Evolutionary conservation across 768 basidiomycete genomes (phyloP), one percentile per base, ranked within the genome.

Genomic region (Clavulina sp.): DNA sequence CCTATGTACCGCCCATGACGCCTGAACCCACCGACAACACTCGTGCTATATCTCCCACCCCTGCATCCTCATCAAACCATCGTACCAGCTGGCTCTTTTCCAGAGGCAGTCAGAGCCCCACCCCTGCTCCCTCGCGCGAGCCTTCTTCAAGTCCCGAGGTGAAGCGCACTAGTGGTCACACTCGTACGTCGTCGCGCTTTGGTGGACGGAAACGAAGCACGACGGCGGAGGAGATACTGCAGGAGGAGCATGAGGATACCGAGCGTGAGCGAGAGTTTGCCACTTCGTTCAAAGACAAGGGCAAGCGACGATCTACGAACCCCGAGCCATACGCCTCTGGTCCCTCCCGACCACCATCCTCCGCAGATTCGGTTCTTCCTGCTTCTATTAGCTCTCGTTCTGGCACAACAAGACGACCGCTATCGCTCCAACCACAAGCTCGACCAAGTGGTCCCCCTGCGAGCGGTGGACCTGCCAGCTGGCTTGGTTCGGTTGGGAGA

Each of bases 401-500:
- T 46, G 13, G 13, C 43, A n/a, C n/a, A 46, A 13, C 26, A 28
- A 13, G 43, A 13, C 13, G 43, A 9, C 43, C 43, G 13, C 43
- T 46, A 13, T 46, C 43, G 9, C 43, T 46, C 13, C 43, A 46
- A 28, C 16, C 43, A 9, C 43, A 46, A 28, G 9, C 43, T 9
- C 13, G 24, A 24, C 9, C 26, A 24, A 16, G 13, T 13, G 24
- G 13, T 1, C 24, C 16, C 16, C 13, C 13, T 13, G 43, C 43
- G 9, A 19, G 9, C 9, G 34, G 9, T 9, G 34, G 34, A 38
- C n/a, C 38, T 19, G 26, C 36, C 24, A 21, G 2, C 16, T 40
- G 46, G 4, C 24, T 28, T 4, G 50, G 36, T 18, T 38, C 52
- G 31, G 24, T 49, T 9, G 54, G 53, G 41, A 52, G 53, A 13